A percentile compares a stretch with the other conserved stretches of the same genome.
Evolutionary conservation across 1,284 basidiomycete species (phyloP).

Genomic region (Melanopsichium pennsylvanicum): DNA sequence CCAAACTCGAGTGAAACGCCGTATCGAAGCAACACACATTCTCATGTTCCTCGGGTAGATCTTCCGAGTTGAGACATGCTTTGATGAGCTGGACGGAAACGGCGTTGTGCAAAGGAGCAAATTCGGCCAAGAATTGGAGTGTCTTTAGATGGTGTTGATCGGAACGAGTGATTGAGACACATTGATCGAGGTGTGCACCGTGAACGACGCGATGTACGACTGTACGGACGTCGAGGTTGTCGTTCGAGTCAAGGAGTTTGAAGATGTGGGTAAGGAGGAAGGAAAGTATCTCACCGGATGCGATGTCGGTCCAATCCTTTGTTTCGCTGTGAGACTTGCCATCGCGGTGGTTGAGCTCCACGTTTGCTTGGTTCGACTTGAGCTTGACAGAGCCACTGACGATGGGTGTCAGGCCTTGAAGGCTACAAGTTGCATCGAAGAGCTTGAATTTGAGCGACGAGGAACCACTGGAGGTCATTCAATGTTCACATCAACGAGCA

Average conservation of each 20-base stretch:
- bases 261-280: background rate
- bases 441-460: conserved; percentile 44
- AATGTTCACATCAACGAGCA: no score
- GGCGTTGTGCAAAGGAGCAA: conserved; percentile 37
- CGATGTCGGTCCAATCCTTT: conserved; percentile 1
- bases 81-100: conserved; percentile 20
- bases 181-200: conserved; percentile 18
- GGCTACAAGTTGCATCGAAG: conserved; percentile 2
- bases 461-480: no score
- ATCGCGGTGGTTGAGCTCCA: background rate
- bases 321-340: background rate
- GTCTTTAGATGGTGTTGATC: conserved; percentile 8
- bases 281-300: background rate
- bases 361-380: background rate
- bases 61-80: conserved; percentile 2
- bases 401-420: background rate
- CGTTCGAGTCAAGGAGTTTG: background rate
- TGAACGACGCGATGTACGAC: conserved; percentile 35
- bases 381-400: conserved; percentile 5
- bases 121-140: conserved; percentile 14
- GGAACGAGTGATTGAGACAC: conserved; percentile 4
- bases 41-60: background rate
- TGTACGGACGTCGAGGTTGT: conserved; percentile 1
- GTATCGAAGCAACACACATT: conserved; percentile 33
- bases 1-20: conserved; percentile 18